Conservation (phyloP, 768 basidiomycete species). For the Xerocomellus intermedius region DNA sequence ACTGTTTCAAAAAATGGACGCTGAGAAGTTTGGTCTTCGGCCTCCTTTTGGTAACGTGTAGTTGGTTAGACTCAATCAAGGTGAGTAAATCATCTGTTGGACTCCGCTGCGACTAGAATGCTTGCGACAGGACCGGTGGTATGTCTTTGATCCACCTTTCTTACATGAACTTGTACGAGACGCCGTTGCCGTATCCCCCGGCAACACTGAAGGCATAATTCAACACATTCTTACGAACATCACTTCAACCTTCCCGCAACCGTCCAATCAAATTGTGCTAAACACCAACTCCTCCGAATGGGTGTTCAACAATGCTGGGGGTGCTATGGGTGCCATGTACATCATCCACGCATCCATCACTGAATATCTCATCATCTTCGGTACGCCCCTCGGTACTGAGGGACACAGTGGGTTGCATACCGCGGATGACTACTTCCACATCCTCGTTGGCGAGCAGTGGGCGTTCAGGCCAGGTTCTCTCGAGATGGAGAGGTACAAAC, state of each 20-base stretch:
- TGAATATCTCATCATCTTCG: slow-evolving; percentile 95
- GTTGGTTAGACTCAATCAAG: slow-evolving; percentile 64
- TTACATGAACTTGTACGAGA: slow-evolving; percentile 73
- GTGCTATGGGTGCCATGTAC: slow-evolving; percentile 98
- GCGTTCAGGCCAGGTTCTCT: slow-evolving; percentile 81
- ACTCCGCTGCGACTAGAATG: neutral
- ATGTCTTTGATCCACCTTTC: slow-evolving; percentile 72
- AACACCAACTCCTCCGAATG: slow-evolving; percentile 70
- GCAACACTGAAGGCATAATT: slow-evolving; percentile 73
- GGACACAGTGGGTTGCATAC: slow-evolving; percentile 93
- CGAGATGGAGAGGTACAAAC: slow-evolving; percentile 79
- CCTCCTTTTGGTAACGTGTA: slow-evolving; percentile 36
- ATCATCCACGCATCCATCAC: slow-evolving; percentile 96
- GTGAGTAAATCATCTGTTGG: slow-evolving; percentile 33
- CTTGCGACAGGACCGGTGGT: slow-evolving; percentile 69
- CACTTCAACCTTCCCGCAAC: slow-evolving; percentile 62
- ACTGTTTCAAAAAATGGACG: slow-evolving; percentile 34
- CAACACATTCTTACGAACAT: slow-evolving; percentile 81
- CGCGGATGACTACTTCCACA: slow-evolving; percentile 98
- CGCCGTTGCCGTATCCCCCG: slow-evolving; percentile 65
- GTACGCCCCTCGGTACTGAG: slow-evolving; percentile 95
- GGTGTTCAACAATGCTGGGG: slow-evolving; percentile 97
- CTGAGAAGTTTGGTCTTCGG: slow-evolving; percentile 26
- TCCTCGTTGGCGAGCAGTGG: slow-evolving; percentile 92
- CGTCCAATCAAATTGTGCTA: slow-evolving; percentile 50